phyloP scores from a whole-genome alignment of 345 rosid species.

The Pugionium cornutum region DNA sequence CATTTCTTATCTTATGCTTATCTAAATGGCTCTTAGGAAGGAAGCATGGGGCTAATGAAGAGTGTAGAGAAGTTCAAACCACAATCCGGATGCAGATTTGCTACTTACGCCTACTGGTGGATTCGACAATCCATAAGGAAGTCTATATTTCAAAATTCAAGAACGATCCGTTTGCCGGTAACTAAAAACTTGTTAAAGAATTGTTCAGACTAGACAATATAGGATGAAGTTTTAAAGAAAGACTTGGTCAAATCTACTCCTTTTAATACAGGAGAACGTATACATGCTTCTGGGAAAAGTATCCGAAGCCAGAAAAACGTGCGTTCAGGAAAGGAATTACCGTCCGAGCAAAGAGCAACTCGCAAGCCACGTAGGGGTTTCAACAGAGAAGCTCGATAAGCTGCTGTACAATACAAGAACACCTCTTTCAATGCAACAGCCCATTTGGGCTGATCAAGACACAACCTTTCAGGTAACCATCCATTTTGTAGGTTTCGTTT shows the following conservation, averaged over 20 bases:
- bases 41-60: constrained; percentile 88
- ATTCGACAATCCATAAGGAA: constrained; percentile 71
- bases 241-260: constrained; percentile 21
- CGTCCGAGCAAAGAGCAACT: constrained; percentile 61
- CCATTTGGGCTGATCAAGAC: constrained; percentile 74
- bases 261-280: constrained; percentile 57
- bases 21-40: constrained; percentile 52
- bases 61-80: constrained; percentile 89
- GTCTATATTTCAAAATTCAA: constrained; percentile 76
- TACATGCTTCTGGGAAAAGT: constrained; percentile 58
- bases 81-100: constrained; percentile 76
- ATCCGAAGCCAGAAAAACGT: constrained; percentile 63
- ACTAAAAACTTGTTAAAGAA: constrained; percentile 18
- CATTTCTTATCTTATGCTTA: constrained; percentile 12
- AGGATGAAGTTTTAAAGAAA: neutral
- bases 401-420: constrained; percentile 52
- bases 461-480: constrained; percentile 70
- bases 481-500: neutral
- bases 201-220: neutral
- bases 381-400: constrained; percentile 59
- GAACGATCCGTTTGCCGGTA: constrained; percentile 90
- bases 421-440: constrained; percentile 72
- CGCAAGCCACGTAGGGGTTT: constrained; percentile 68
- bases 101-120: constrained; percentile 95
- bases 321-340: constrained; percentile 54